Conservation (phyloP, 352 stramenopile genomes). For the Phytophthora tubulina region DNA sequence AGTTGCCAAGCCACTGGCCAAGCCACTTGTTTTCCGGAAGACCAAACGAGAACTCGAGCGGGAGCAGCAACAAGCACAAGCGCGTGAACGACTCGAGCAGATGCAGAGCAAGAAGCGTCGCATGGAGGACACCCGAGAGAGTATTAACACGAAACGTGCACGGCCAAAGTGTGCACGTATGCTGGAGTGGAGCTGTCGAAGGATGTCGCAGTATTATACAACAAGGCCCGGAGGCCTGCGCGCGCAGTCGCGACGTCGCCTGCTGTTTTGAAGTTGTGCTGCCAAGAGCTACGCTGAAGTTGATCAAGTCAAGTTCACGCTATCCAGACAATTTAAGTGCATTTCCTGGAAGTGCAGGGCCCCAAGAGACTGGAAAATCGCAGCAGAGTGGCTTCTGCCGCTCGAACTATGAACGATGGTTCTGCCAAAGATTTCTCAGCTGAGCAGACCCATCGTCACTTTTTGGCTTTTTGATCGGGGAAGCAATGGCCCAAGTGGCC, state of each 20-base stretch:
- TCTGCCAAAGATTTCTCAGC: constrained; percentile 1
- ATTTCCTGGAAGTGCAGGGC: constrained; percentile 3
- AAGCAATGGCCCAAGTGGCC: constrained; percentile 5
- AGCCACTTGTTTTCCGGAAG: constrained; percentile 61
- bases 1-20: constrained; percentile 30
- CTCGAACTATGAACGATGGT: constrained; percentile 24
- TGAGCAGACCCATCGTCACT: constrained; percentile 16
- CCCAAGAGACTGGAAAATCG: background rate
- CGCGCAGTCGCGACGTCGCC: constrained; percentile 40
- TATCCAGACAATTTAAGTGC: background rate
- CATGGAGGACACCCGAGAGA: background rate
- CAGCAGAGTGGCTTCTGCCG: background rate
- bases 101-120: constrained; percentile 34
- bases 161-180: constrained; percentile 32
- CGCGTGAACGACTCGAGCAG: constrained; percentile 20
- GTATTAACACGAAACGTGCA: background rate
- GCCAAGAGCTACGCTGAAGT: background rate
- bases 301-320: constrained; percentile 1
- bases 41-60: constrained; percentile 65
- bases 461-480: constrained; percentile 25
- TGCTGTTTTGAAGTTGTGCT: constrained; percentile 48
- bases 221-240: constrained; percentile 29
- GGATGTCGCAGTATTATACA: constrained; percentile 17
- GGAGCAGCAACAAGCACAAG: constrained; percentile 42
- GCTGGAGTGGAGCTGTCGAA: constrained; percentile 36